Conservation (phyloP, 345 rosid species). For the Rhizophora mangle region DNA sequence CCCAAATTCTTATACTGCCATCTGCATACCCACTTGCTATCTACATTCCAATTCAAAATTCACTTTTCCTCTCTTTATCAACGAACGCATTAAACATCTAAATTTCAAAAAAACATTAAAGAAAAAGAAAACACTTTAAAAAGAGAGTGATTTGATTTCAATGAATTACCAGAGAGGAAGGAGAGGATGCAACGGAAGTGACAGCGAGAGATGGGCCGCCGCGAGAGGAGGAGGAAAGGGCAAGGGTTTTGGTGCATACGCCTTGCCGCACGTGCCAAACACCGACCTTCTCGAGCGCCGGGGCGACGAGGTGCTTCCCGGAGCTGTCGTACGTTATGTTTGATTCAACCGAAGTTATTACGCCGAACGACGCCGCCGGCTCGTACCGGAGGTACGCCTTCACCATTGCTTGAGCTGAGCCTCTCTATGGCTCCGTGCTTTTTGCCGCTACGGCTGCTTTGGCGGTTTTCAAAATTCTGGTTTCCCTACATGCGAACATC, state of each 20-base stretch:
- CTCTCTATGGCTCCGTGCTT: not conserved
- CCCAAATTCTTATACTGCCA: constrained; percentile 92
- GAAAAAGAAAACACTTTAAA: not conserved
- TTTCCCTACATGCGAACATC: not conserved
- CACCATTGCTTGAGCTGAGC: constrained; percentile 44
- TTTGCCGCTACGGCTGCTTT: constrained; percentile 3
- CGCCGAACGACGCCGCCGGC: constrained; percentile 63
- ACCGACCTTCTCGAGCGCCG: constrained; percentile 81
- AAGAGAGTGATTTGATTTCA: not conserved
- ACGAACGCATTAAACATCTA: not conserved
- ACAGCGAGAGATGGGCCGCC: constrained; percentile 48
- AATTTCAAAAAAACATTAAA: not conserved
- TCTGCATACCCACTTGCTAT: constrained; percentile 63
- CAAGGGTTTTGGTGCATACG: constrained; percentile 58
- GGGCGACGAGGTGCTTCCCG: constrained; percentile 67
- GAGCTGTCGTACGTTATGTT: constrained; percentile 62
- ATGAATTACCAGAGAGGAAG: constrained; percentile 55
- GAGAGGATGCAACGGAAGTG: constrained; percentile 49
- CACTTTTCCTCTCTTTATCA: not conserved
- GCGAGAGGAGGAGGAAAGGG: constrained; percentile 55
- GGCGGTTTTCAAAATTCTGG: not conserved
- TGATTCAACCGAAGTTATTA: constrained; percentile 55
- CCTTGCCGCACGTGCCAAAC: constrained; percentile 97
- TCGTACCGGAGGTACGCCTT: constrained; percentile 70
- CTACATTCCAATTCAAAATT: constrained; percentile 23